Conservation (phyloP, 441 rosid genomes). For the Sinapis alba region DNA sequence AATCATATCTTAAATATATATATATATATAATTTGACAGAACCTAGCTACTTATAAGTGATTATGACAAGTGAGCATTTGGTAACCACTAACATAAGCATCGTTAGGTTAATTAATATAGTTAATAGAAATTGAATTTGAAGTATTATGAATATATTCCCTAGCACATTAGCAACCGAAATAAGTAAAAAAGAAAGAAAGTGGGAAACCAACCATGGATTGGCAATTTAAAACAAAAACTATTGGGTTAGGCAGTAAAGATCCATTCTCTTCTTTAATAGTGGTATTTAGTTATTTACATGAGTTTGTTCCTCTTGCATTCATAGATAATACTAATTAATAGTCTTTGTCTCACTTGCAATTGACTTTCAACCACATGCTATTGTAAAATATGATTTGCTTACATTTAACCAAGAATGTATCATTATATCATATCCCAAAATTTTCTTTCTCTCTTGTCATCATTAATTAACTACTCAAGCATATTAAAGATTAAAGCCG, state of each 20-base stretch:
- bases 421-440: background rate
- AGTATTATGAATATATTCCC: constrained; percentile 37
- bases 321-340: constrained; percentile 1
- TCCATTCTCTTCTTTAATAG: constrained; percentile 9
- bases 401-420: background rate
- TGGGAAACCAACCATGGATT: constrained; percentile 26
- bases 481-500: background rate
- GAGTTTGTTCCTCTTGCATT: background rate
- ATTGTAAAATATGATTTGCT: background rate
- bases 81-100: constrained; percentile 36
- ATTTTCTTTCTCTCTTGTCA: background rate
- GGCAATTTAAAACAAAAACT: background rate
- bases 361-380: constrained; percentile 27
- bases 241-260: constrained; percentile 38
- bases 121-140: constrained; percentile 19
- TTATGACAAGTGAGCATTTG: constrained; percentile 21
- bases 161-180: constrained; percentile 20
- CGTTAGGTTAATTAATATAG: constrained; percentile 25
- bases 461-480: background rate
- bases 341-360: constrained; percentile 9
- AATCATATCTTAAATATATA: constrained; percentile 1
- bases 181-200: constrained; percentile 14
- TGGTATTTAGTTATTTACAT: constrained; percentile 3
- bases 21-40: constrained; percentile 18
- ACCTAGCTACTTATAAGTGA: constrained; percentile 23